Evolutionary conservation across 208 protist species (phyloP).

Genomic region (Trypanosoma rangeli): DNA sequence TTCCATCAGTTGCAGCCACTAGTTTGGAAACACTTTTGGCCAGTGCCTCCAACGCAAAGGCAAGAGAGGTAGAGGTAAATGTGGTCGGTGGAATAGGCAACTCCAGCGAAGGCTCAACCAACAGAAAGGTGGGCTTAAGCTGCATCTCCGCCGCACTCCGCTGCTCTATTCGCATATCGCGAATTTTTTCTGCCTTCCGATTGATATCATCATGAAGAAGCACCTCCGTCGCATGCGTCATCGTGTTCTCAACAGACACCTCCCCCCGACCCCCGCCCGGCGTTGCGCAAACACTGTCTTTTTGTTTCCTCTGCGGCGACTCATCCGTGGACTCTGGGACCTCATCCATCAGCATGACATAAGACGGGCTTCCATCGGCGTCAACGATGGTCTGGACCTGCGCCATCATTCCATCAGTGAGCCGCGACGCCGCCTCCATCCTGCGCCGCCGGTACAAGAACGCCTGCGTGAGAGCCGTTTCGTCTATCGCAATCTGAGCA

Average conservation of each 20-base stretch:
- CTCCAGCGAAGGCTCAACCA: not conserved
- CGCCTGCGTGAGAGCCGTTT: slow-evolving; percentile 8
- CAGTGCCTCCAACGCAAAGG: slow-evolving; percentile 57
- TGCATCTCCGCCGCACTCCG: slow-evolving; percentile 35
- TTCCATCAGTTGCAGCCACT: slow-evolving; percentile 49
- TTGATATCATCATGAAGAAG: slow-evolving; percentile 14
- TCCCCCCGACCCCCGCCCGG: not conserved
- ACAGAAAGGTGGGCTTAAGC: slow-evolving; percentile 18
- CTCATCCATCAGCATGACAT: slow-evolving; percentile 2
- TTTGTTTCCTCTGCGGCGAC: not conserved
- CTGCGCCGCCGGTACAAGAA: slow-evolving; percentile 16
- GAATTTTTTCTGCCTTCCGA: slow-evolving; percentile 18
- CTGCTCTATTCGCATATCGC: slow-evolving; percentile 31
- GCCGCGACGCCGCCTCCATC: slow-evolving; percentile 19
- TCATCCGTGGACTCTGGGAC: not conserved
- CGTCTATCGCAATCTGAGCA: not conserved
- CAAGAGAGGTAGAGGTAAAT: slow-evolving; percentile 63
- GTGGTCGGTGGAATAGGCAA: slow-evolving; percentile 41
- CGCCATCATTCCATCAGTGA: slow-evolving; percentile 19
- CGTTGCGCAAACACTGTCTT: not conserved
- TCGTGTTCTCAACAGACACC: not conserved
- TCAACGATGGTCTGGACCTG: slow-evolving; percentile 7
- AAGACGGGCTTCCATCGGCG: not conserved
- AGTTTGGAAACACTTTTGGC: slow-evolving; percentile 45
- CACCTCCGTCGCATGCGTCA: slow-evolving; percentile 1